Evolutionary conservation across 352 stramenopile species (phyloP).

Genomic region (Hyaloperonospora brassicae): DNA sequence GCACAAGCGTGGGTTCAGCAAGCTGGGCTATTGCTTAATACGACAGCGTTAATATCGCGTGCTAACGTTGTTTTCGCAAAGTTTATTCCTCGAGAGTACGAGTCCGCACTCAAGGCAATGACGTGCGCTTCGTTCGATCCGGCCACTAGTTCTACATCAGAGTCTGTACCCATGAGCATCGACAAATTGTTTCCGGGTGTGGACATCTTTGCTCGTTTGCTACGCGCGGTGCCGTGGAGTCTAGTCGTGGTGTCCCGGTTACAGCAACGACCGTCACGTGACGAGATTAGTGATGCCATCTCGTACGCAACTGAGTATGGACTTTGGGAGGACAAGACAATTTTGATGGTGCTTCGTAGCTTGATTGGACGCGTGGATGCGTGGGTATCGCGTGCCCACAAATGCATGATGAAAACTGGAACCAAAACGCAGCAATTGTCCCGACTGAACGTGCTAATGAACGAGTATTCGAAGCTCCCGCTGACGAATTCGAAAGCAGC

Average conservation of each 20-base stretch:
- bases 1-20: slow-evolving; percentile 51
- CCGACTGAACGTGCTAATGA: slow-evolving; percentile 65
- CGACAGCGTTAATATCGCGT: slow-evolving; percentile 30
- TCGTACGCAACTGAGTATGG: slow-evolving; percentile 49
- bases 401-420: slow-evolving; percentile 56
- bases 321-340: slow-evolving; percentile 72
- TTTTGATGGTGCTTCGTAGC: slow-evolving; percentile 45
- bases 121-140: slow-evolving; percentile 7
- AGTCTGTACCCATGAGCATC: slow-evolving; percentile 23
- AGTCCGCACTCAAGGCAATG: slow-evolving; percentile 32
- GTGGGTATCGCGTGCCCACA: slow-evolving; percentile 77
- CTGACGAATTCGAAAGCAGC: slow-evolving; percentile 47
- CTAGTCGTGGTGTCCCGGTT: slow-evolving; percentile 65
- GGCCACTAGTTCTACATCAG: slow-evolving; percentile 1
- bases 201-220: slow-evolving; percentile 46
- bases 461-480: slow-evolving; percentile 85
- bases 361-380: slow-evolving; percentile 71
- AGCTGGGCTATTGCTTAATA: slow-evolving; percentile 49
- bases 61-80: slow-evolving; percentile 18
- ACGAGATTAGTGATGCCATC: slow-evolving; percentile 50
- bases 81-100: slow-evolving; percentile 48
- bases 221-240: slow-evolving; percentile 66
- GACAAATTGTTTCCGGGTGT: slow-evolving; percentile 68
- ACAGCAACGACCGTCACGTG: slow-evolving; percentile 65
- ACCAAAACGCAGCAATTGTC: slow-evolving; percentile 52